Conservation (phyloP, 345 rosid genomes). For the Syzygium oleosum region DNA sequence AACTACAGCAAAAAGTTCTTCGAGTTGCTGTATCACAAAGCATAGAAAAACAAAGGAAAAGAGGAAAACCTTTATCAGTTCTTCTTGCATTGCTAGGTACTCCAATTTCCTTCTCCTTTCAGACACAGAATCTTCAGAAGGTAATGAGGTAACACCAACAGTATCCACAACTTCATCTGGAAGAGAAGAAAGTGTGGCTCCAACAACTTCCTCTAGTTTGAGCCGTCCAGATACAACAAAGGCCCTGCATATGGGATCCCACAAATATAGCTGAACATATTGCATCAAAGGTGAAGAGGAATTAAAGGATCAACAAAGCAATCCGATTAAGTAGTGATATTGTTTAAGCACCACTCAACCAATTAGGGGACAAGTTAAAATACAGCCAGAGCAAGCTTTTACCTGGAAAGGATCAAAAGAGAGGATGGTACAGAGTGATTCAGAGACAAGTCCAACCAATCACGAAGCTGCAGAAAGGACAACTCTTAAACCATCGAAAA, state of each 20-base stretch:
- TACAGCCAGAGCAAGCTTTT: neutral
- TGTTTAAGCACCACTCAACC: neutral
- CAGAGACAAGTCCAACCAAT: constrained; percentile 86
- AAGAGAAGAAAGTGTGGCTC: constrained; percentile 85
- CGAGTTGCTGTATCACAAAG: neutral
- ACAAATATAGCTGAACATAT: neutral
- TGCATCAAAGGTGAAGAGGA: neutral
- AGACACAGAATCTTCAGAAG: constrained; percentile 90
- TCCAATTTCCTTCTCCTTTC: constrained; percentile 89
- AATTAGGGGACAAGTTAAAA: neutral
- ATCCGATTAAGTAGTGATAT: neutral
- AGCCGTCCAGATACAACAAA: constrained; percentile 77
- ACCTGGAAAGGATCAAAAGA: constrained; percentile 75
- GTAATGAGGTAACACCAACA: constrained; percentile 74
- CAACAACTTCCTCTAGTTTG: constrained; percentile 83
- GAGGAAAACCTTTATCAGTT: constrained; percentile 66
- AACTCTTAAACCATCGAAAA: neutral
- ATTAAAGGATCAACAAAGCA: neutral
- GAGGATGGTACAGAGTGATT: constrained; percentile 90
- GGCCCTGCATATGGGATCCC: constrained; percentile 36
- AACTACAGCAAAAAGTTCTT: neutral
- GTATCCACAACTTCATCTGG: constrained; percentile 98
- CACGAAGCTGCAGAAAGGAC: constrained; percentile 48
- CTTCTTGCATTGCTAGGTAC: constrained; percentile 93
- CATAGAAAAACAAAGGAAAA: neutral